Conservation (phyloP, 257 asterid species). For the Nicotiana tomentosiformis region DNA sequence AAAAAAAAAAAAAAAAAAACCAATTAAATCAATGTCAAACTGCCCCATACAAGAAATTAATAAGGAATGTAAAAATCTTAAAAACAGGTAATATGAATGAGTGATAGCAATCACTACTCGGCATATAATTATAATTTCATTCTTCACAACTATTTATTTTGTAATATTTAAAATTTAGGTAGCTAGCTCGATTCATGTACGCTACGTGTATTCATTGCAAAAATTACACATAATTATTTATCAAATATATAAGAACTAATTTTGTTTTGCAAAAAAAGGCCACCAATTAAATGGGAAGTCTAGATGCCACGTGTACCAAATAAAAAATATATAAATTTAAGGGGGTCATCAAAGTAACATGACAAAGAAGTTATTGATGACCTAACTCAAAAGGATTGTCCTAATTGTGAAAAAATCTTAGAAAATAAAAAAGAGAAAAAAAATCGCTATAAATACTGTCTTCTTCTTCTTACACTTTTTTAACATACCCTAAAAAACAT, state of each 20-base stretch:
- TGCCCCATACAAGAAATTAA: not conserved
- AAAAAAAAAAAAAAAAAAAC: too few relatives aligned
- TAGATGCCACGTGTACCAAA: not conserved
- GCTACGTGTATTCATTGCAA: not conserved
- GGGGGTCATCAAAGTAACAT: slow-evolving; percentile 19
- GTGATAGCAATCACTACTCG: not conserved
- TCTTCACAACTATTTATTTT: not conserved
- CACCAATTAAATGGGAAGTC: not conserved
- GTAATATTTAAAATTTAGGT: not conserved
- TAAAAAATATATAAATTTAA: not conserved
- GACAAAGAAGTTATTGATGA: slow-evolving; percentile 52
- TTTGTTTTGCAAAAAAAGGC: not conserved
- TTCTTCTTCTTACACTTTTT: slow-evolving; percentile 19
- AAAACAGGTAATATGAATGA: not conserved
- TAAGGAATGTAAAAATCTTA: not conserved
- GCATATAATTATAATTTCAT: not conserved
- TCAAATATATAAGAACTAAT: not conserved
- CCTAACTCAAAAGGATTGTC: slow-evolving; percentile 43
- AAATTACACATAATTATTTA: not conserved
- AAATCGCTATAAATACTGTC: slow-evolving; percentile 36
- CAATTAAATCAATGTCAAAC: too few relatives aligned
- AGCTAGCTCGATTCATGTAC: not conserved
- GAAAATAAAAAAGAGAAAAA: slow-evolving; percentile 15
- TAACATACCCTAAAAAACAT: slow-evolving; percentile 2
- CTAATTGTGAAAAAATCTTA: slow-evolving; percentile 14